These are phyloP conservation scores for Aspergillus japonicus DNA, from an alignment of 2,329 filamentous ascomycete species.

Conservation along the genomic window DNA sequence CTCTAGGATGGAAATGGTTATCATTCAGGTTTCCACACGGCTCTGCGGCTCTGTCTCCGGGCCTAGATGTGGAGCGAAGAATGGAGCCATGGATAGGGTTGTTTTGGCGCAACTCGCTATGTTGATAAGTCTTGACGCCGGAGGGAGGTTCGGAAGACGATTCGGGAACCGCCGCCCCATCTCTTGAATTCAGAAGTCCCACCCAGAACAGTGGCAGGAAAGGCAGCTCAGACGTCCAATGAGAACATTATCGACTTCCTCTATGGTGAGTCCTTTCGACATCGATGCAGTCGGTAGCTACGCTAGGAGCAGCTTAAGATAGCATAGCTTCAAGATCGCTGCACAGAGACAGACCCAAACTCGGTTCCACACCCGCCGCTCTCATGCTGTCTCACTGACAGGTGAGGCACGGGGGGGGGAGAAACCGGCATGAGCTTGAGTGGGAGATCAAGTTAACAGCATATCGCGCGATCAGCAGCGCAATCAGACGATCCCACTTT, in stretches of 20 bases:
- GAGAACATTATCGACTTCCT: not conserved
- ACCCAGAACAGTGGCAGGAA: constrained; percentile 7
- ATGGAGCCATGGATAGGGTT: constrained; percentile 16
- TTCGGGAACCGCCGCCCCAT: constrained; percentile 4
- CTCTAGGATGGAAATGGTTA: not conserved
- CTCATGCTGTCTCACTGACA: not conserved
- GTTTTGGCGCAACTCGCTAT: constrained; percentile 10
- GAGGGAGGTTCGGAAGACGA: constrained; percentile 4
- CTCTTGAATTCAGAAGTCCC: constrained; percentile 15
- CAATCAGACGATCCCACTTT: not conserved
- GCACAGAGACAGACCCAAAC: not conserved
- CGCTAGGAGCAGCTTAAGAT: constrained; percentile 3
- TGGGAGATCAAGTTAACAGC: not conserved
- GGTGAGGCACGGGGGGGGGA: not conserved
- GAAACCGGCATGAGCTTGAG: not conserved
- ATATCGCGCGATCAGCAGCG: not conserved
- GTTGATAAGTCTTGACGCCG: constrained; percentile 2
- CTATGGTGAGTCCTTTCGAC: not conserved
- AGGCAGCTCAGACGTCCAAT: not conserved
- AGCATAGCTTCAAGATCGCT: not conserved
- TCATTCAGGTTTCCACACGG: not conserved
- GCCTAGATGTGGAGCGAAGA: constrained; percentile 10
- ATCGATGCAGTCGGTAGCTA: constrained; percentile 1
- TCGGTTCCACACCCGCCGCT: not conserved
- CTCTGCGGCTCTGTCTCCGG: constrained; percentile 11